A percentile compares a stretch with the other conserved stretches of the same genome.
Evolutionary conservation across 306 rosid genomes (phyloP).

Genomic region (Trifolium repens): DNA sequence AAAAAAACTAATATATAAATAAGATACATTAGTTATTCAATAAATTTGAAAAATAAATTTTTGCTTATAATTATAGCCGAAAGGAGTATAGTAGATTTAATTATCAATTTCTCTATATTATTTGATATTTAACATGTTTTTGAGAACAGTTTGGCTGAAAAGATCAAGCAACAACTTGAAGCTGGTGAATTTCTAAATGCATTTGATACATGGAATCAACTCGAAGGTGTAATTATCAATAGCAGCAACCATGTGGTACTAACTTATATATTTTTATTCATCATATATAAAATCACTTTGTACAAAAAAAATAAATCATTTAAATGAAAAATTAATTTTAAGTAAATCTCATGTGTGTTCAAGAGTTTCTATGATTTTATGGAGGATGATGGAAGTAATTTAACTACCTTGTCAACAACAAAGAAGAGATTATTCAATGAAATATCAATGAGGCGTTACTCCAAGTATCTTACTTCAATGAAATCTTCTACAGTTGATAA

Average conservation of each 20-base stretch:
- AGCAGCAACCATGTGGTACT: neutral
- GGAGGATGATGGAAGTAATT: neutral
- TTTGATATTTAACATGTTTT: neutral
- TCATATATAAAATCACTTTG: neutral
- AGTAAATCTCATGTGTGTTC: neutral
- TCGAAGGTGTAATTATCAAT: neutral
- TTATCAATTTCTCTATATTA: no score
- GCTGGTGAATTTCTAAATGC: neutral
- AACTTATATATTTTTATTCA: neutral
- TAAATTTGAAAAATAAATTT: no score
- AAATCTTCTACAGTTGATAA: slow-evolving; percentile 50
- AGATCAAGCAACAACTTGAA: neutral
- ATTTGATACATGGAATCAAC: neutral
- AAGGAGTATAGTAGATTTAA: no score
- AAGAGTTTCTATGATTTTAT: neutral
- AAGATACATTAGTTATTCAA: no score
- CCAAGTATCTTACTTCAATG: slow-evolving; percentile 56
- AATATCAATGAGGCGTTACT: slow-evolving; percentile 44
- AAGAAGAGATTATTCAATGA: slow-evolving; percentile 25
- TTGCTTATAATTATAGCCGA: no score
- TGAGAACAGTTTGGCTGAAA: neutral
- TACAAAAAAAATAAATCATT: no score
- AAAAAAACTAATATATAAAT: no score
- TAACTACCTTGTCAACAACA: neutral
- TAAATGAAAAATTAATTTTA: no score